Percentiles rank a stretch among this genome's conserved stretches.
Conservation (phyloP, 106 monocot species). For the Apostasia shenzhenica region DNA sequence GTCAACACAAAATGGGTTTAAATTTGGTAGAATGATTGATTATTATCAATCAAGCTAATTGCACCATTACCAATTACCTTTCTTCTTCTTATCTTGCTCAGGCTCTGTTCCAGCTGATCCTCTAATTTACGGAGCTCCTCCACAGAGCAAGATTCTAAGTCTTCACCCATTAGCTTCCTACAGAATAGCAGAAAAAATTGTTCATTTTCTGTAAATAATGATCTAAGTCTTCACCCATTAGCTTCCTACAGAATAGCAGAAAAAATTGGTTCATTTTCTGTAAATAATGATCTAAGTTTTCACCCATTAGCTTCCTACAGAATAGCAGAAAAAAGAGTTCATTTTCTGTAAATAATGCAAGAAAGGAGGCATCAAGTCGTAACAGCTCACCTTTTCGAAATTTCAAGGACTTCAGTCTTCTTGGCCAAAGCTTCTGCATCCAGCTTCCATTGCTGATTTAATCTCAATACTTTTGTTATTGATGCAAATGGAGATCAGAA, state of each 20-base stretch:
- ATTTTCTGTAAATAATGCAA: not conserved
- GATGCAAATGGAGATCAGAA: not conserved
- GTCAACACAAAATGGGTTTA: too few relatives aligned
- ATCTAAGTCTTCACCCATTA: not conserved
- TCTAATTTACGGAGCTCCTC: constrained; percentile 48
- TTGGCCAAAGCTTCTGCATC: constrained; percentile 29
- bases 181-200: not conserved
- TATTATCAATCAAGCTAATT: too few relatives aligned
- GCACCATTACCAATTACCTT: constrained; percentile 18
- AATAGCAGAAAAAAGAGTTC: not conserved
- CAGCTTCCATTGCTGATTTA: constrained; percentile 25
- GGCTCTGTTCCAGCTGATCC: constrained; percentile 34
- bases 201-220: too few relatives aligned
- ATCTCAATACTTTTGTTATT: not conserved
- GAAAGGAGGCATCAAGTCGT: not conserved
- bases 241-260: not conserved
- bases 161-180: constrained; percentile 45
- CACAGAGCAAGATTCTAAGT: constrained; percentile 33
- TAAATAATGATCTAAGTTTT: not conserved
- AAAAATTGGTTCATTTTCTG: not conserved
- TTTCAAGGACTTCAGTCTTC: constrained; percentile 44
- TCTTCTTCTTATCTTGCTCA: constrained; percentile 36
- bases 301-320: not conserved
- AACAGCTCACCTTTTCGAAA: constrained; percentile 24
- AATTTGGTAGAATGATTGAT: too few relatives aligned